Conservation (phyloP, 768 basidiomycete species). For the Lactifluus subvellereus region DNA sequence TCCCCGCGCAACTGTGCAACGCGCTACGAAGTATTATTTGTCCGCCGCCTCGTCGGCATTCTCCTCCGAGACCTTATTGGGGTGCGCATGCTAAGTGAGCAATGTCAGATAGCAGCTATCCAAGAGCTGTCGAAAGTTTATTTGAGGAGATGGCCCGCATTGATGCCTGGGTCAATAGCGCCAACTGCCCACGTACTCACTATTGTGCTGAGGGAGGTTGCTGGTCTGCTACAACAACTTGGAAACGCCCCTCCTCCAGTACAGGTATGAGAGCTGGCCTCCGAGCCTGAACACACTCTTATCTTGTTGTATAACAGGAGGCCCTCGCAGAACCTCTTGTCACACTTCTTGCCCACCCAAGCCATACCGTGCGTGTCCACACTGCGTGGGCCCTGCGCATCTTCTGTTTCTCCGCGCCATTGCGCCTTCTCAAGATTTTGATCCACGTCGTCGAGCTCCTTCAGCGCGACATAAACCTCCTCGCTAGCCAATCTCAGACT, state of each 20-base stretch:
- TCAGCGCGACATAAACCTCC: conserved; percentile 71
- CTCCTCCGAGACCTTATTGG: conserved; percentile 84
- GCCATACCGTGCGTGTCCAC: conserved; percentile 78
- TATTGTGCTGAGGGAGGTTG: conserved; percentile 75
- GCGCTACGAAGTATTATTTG: conserved; percentile 68
- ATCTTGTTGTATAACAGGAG: conserved; percentile 39
- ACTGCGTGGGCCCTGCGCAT: conserved; percentile 85
- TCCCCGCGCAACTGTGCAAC: conserved; percentile 47
- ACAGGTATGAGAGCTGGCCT: conserved; percentile 42
- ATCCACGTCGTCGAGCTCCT: conserved; percentile 73
- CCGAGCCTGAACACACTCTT: not conserved
- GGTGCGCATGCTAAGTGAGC: conserved; percentile 84
- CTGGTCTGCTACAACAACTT: conserved; percentile 79
- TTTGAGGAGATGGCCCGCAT: conserved; percentile 86
- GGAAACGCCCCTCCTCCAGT: conserved; percentile 90
- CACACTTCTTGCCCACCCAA: conserved; percentile 81
- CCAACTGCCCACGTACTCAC: conserved; percentile 64
- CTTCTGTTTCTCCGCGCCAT: conserved; percentile 86
- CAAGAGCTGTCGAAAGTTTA: conserved; percentile 78
- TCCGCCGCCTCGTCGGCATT: conserved; percentile 68
- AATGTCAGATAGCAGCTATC: conserved; percentile 88
- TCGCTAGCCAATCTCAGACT: conserved; percentile 41
- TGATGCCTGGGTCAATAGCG: conserved; percentile 79
- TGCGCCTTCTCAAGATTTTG: conserved; percentile 75
- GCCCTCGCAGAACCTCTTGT: conserved; percentile 80